Percentiles rank a stretch among this genome's conserved stretches.
phyloP scores from a whole-genome alignment of 441 rosid species.

The Croton setiger region DNA sequence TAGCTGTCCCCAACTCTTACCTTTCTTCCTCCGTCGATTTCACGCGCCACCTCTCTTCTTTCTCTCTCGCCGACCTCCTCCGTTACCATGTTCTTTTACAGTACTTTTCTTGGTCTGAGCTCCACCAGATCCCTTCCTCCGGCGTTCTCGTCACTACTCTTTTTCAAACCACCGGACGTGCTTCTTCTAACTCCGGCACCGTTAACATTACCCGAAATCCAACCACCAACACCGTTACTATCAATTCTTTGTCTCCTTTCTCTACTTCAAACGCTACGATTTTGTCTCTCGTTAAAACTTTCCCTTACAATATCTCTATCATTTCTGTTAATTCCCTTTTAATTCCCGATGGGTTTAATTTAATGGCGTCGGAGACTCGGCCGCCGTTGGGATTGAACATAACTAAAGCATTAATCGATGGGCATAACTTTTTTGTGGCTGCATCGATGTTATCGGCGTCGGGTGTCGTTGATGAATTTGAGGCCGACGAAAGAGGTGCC shows the following conservation, averaged over 20 bases:
- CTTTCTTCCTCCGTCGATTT: constrained; percentile 45
- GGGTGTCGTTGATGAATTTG: constrained; percentile 67
- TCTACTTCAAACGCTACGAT: constrained; percentile 57
- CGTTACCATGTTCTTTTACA: constrained; percentile 80
- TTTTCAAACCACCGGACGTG: constrained; percentile 73
- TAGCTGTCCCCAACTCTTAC: constrained; percentile 71
- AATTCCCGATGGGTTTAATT: constrained; percentile 58
- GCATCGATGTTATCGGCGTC: constrained; percentile 75
- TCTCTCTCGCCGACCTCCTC: constrained; percentile 73
- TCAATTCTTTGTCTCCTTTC: constrained; percentile 48
- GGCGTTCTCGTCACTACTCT: constrained; percentile 63
- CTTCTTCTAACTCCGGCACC: constrained; percentile 56
- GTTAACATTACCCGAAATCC: constrained; percentile 69
- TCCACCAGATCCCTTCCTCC: constrained; percentile 53
- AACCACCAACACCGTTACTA: constrained; percentile 36
- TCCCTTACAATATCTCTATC: constrained; percentile 66
- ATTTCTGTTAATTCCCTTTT: constrained; percentile 57
- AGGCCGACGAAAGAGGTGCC: constrained; percentile 78
- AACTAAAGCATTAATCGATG: constrained; percentile 64
- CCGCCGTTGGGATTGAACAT: constrained; percentile 63
- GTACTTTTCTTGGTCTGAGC: constrained; percentile 59
- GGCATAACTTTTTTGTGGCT: constrained; percentile 77
- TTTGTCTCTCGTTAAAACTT: constrained; percentile 44
- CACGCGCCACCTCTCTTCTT: constrained; percentile 64
- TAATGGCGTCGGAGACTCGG: constrained; percentile 66